Evolutionary conservation across 495 filamentous ascomycete genomes (phyloP), one percentile per base, ranked within the genome.

Genomic region (Choiromyces venosus): DNA sequence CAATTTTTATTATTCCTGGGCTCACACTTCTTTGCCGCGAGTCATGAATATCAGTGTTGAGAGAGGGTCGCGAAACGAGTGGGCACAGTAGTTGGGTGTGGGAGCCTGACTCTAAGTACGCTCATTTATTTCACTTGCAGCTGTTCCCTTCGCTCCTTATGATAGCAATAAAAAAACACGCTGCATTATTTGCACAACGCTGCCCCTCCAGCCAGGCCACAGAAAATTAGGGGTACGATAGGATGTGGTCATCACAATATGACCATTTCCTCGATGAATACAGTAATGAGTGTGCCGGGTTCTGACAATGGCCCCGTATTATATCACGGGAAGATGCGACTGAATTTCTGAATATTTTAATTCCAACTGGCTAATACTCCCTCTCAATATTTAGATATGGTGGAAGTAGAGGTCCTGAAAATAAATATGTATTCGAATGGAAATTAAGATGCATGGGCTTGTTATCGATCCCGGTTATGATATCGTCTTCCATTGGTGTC

Each of bases 401-500:
- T 16, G 52, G 25, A 29, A 29, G 12, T 7, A 16, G 52, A 14
- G 25, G 25, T 61, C 25, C 52, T 61, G 52, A 33, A 25, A 61
- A 61, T 61, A 61, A 56, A 61, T 33, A 7, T 61, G 52, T n/a
- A n/a, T n/a, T n/a, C n/a, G n/a, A 61, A 61, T 61, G 52, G 52
- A 4, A 61, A 33, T 7, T 4, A 12, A 33, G 29, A 12, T 29
- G 52, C 25, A 16, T 33, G 4, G 52, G 25, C 4, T 4, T 16
- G 12, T 14, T 33, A 29, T 10, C 10, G 10, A 33, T 16, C 52
- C 52, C 21, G 5, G 52, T 14, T 12, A 33, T 6, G 10, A 14
- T 29, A 25, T 0, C 52, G 10, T 61, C 52, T 33, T 29, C 52
- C 52, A 25, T 33, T 33, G 25, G 52, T 16, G 52, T 25, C 9